These are phyloP conservation scores for Schizochytrium sp. DNA, from an alignment of 108 stramenopile species.

Conservation along the genomic window DNA sequence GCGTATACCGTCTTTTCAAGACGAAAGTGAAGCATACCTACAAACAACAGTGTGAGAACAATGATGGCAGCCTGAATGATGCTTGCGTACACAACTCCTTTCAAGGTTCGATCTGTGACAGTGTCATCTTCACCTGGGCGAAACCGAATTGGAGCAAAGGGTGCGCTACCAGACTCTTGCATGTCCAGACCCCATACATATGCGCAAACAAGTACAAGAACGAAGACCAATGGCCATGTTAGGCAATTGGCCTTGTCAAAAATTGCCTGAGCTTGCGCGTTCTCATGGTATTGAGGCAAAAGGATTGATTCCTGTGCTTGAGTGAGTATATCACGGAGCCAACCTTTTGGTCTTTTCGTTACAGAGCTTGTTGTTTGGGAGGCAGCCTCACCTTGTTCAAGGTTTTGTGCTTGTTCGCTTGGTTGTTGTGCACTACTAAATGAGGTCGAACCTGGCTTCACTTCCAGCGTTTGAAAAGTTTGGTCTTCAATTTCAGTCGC, in stretches of 20 bases:
- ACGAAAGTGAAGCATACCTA: constrained; percentile 37
- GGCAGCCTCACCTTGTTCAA: too few species aligned
- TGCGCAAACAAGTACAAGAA: constrained; percentile 49
- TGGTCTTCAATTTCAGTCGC: too few species aligned
- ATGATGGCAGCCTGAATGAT: not conserved
- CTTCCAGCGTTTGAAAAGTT: too few species aligned
- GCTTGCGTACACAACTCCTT: not conserved
- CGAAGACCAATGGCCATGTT: constrained; percentile 33
- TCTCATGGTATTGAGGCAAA: too few species aligned
- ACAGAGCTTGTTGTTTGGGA: too few species aligned
- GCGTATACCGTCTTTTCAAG: not conserved
- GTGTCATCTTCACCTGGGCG: not conserved
- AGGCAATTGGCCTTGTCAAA: constrained; percentile 53
- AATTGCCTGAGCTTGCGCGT: not conserved
- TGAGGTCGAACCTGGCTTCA: too few species aligned
- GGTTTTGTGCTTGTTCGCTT: too few species aligned
- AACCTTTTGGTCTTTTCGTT: too few species aligned
- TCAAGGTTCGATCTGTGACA: not conserved
- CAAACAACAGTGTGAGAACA: not conserved
- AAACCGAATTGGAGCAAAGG: not conserved
- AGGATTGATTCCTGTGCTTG: too few species aligned
- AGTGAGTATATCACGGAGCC: too few species aligned
- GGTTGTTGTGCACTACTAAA: too few species aligned
- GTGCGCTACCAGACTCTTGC: not conserved
- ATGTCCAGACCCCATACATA: constrained; percentile 38